Percentiles rank a stretch among this genome's conserved stretches.
phyloP scores from a whole-genome alignment of 1,139 yeast genomes.

The Geotrichum histeridarum region DNA sequence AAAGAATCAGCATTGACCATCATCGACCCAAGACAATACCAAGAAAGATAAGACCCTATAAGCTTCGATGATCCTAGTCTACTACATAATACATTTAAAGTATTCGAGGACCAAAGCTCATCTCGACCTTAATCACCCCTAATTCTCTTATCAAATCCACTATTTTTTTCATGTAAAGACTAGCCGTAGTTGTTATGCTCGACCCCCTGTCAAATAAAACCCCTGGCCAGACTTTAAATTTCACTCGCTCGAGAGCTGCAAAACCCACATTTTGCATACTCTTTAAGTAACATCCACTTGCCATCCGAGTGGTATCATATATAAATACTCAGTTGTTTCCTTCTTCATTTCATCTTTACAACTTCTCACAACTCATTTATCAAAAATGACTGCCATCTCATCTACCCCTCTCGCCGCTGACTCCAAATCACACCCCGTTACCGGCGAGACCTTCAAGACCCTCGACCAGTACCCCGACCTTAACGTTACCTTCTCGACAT shows the following conservation, averaged over 20 bases:
- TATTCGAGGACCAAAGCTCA: too few species aligned
- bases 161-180: too few species aligned
- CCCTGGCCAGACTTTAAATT: background rate
- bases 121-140: too few species aligned
- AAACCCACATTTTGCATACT: background rate
- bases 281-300: background rate
- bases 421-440: background rate
- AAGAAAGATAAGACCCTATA: too few species aligned
- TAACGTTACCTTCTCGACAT: constrained; percentile 25
- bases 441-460: constrained; percentile 8
- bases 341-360: background rate
- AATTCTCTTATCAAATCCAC: too few species aligned
- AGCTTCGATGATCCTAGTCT: too few species aligned
- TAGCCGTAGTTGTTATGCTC: too few species aligned
- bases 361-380: background rate
- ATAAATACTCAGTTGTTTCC: background rate
- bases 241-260: background rate
- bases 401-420: constrained; percentile 8
- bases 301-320: background rate
- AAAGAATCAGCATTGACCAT: too few species aligned
- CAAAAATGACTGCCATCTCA: constrained; percentile 12
- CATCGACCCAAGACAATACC: too few species aligned
- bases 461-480: constrained; percentile 25
- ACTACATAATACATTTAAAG: too few species aligned
- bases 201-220: too few species aligned